Evolutionary conservation across 1,284 basidiomycete genomes (phyloP).

Genomic region (Melampsora americana): DNA sequence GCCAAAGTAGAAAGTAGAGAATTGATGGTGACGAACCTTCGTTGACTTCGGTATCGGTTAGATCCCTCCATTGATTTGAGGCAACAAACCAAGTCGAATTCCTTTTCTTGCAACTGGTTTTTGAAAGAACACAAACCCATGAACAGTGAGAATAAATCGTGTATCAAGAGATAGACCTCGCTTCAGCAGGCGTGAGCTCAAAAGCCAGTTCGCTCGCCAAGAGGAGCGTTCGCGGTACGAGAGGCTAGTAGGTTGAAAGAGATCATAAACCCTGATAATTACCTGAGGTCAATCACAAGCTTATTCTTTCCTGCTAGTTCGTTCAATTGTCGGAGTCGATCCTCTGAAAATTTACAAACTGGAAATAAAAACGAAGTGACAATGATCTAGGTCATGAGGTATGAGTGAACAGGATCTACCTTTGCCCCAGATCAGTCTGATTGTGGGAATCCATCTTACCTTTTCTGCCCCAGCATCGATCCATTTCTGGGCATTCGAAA

Average conservation of each 20-base stretch:
- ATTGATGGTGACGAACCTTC: constrained; percentile 60
- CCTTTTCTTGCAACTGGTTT: constrained; percentile 72
- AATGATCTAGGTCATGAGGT: constrained; percentile 66
- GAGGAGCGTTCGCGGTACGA: background rate
- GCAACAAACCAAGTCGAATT: constrained; percentile 84
- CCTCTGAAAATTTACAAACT: constrained; percentile 69
- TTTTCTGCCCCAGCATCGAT: constrained; percentile 84
- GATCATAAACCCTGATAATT: constrained; percentile 44
- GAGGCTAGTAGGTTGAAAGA: background rate
- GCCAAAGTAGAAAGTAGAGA: background rate
- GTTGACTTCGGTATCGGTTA: constrained; percentile 89
- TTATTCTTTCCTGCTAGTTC: constrained; percentile 74
- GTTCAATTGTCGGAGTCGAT: constrained; percentile 67
- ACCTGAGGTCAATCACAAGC: constrained; percentile 94
- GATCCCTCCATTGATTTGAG: constrained; percentile 98
- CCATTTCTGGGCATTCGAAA: constrained; percentile 78
- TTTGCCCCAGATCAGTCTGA: constrained; percentile 85
- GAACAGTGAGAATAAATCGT: background rate
- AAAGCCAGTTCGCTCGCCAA: background rate
- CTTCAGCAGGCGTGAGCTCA: constrained; percentile 3
- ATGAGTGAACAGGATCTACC: constrained; percentile 65
- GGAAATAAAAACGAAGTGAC: constrained; percentile 97
- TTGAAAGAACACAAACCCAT: constrained; percentile 7
- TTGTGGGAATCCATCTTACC: constrained; percentile 72
- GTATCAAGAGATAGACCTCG: background rate